A percentile compares a stretch with the other conserved stretches of the same genome.
Evolutionary conservation across 164 flowering plant species (phyloP).

Genomic region (Aristolochia fimbriata): DNA sequence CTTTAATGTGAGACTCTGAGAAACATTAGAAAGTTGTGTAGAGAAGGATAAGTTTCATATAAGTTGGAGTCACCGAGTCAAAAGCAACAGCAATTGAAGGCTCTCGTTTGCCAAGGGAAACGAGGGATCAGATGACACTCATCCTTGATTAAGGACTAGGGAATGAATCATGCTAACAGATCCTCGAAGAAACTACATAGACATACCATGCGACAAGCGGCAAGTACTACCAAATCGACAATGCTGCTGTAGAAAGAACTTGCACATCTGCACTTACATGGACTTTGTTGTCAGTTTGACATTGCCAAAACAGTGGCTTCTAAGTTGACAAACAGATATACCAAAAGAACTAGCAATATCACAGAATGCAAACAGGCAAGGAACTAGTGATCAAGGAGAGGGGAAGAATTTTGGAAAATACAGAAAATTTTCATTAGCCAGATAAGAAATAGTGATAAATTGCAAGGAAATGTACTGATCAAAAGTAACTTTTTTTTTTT

Average conservation of each 20-base stretch:
- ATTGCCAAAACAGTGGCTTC: conserved; percentile 11
- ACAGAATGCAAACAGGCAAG: not conserved
- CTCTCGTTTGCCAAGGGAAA: too few relatives aligned
- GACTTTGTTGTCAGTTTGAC: conserved; percentile 37
- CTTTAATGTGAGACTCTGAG: too few relatives aligned
- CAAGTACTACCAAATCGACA: conserved; percentile 94
- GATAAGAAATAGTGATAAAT: too few relatives aligned
- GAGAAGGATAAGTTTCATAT: too few relatives aligned
- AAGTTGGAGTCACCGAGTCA: too few relatives aligned
- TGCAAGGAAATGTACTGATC: not conserved
- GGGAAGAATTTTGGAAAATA: too few relatives aligned
- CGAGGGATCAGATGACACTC: too few relatives aligned
- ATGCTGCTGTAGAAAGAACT: conserved; percentile 92
- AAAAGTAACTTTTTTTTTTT: not conserved
- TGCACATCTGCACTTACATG: conserved; percentile 93
- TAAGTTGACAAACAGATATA: conserved; percentile 2
- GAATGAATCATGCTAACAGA: conserved; percentile 2
- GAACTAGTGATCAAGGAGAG: too few relatives aligned
- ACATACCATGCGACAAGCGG: conserved; percentile 98
- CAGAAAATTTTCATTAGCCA: too few relatives aligned
- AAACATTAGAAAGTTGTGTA: too few relatives aligned
- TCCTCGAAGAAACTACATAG: conserved; percentile 11
- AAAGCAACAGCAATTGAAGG: too few relatives aligned
- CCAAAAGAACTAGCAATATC: not conserved
- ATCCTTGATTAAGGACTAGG: not conserved